Percentiles rank a stretch among this genome's conserved stretches.
Conservation (phyloP, 202 grass and related monocot species). For the Hordeum pubiflorum region DNA sequence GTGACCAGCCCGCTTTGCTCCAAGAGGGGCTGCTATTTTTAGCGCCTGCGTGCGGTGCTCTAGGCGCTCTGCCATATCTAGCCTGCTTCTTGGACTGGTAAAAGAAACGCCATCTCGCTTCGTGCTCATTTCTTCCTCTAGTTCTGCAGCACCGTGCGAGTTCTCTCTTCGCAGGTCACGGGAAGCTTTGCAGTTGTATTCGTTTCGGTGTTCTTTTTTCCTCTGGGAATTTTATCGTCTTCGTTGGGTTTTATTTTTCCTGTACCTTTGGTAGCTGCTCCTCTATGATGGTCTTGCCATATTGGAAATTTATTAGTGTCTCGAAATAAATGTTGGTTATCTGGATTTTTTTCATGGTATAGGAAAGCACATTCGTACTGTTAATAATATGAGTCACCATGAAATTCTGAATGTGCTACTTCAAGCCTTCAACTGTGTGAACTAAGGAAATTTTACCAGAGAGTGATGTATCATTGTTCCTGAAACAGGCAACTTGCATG, state of each 20-base stretch:
- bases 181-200: neutral
- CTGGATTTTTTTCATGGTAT: neutral
- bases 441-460: neutral
- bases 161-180: neutral
- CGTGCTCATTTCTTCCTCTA: neutral
- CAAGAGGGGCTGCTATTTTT: constrained; percentile 10
- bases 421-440: neutral
- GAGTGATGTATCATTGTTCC: neutral
- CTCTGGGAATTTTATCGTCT: neutral
- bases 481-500: neutral
- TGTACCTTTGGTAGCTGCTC: neutral
- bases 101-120: neutral
- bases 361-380: neutral
- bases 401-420: neutral
- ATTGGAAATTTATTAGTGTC: neutral
- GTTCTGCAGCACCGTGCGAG: neutral
- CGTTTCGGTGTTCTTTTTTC: neutral
- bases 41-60: neutral
- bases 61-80: neutral
- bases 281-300: neutral
- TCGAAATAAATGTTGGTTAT: neutral
- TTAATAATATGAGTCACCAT: neutral
- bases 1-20: neutral
- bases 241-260: neutral
- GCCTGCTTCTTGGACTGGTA: neutral